These are phyloP conservation scores for Gautieria morchelliformis DNA, from an alignment of 768 basidiomycete species.

Conservation along the genomic window DNA sequence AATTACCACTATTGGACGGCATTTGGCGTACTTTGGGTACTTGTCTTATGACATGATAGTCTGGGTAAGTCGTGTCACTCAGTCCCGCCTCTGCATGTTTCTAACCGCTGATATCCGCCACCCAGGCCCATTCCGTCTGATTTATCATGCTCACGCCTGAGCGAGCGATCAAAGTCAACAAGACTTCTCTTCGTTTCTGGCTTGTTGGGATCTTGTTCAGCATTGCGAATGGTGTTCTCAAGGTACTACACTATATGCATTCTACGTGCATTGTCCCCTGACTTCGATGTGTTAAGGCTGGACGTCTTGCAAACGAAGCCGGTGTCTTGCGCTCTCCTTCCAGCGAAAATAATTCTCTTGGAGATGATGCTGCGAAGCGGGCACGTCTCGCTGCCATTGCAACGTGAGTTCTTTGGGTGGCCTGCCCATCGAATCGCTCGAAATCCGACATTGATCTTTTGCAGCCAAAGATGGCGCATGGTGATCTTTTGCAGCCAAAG, in stretches of 20 bases:
- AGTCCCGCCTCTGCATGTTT: background rate
- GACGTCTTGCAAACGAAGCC: conserved; percentile 50
- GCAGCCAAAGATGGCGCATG: too few species aligned
- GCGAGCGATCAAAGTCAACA: conserved; percentile 49
- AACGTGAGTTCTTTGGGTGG: conserved; percentile 21
- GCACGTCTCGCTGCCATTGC: conserved; percentile 17
- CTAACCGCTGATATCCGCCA: background rate
- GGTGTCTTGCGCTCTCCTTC: conserved; percentile 38
- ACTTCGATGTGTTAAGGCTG: conserved; percentile 31
- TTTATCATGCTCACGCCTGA: conserved; percentile 53
- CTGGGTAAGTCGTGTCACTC: conserved; percentile 54
- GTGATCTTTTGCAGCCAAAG: conserved; percentile 47
- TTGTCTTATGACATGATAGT: conserved; percentile 71
- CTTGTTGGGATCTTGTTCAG: conserved; percentile 78
- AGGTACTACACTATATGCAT: conserved; percentile 30
- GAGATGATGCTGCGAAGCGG: conserved; percentile 12
- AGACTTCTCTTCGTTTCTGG: conserved; percentile 78
- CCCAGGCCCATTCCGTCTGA: conserved; percentile 56
- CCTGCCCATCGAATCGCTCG: background rate
- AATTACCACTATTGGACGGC: conserved; percentile 69
- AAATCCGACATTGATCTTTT: background rate
- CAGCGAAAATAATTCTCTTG: conserved; percentile 40
- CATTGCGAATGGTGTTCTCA: conserved; percentile 57
- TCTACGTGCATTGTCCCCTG: too few species aligned
- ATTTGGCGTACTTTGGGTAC: conserved; percentile 84